Base-by-base conservation (phyloP, 495 filamentous ascomycete species). In the Annulohypoxylon maeteangense region DNA sequence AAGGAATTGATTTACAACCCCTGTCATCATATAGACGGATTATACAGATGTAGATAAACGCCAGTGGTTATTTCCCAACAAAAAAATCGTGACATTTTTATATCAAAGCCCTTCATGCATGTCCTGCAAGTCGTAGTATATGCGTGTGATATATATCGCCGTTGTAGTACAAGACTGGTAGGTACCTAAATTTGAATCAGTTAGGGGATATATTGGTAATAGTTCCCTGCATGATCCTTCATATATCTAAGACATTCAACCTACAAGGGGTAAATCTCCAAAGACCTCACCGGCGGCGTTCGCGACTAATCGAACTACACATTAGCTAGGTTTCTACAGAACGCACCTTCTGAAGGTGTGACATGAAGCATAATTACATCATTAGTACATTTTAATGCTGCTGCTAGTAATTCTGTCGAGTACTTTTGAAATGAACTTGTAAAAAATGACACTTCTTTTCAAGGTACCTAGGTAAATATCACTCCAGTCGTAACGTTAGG, bases 401-500 rank as follows among this genome's bases (percentile, higher is more conserved):
- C n/a, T n/a, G n/a, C n/a, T n/a, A n/a, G n/a, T n/a, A n/a, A n/a
- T n/a, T n/a, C n/a, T n/a, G n/a, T n/a, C n/a, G n/a, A n/a, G n/a
- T n/a, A n/a, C n/a, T n/a, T n/a, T n/a, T n/a, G n/a, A n/a, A n/a
- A n/a, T n/a, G n/a, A n/a, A n/a, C n/a, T n/a, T n/a, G n/a, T n/a
- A n/a, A n/a, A n/a, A n/a, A n/a, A n/a, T n/a, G n/a, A n/a, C n/a
- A n/a, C n/a, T n/a, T n/a, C n/a, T n/a, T n/a, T n/a, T n/a, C n/a
- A n/a, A n/a, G n/a, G n/a, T n/a, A n/a, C n/a, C n/a, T n/a, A n/a
- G n/a, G n/a, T n/a, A n/a, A n/a, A n/a, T n/a, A n/a, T n/a, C 20
- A 6, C 22, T 48, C 44, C 38, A 7, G 16, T 16, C 4, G 4
- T 16, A 11, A 72, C 69, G 42, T 72, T 64, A 34, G 69, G 69